Conservation (phyloP, 257 asterid genomes). For the Eucommia ulmoides region DNA sequence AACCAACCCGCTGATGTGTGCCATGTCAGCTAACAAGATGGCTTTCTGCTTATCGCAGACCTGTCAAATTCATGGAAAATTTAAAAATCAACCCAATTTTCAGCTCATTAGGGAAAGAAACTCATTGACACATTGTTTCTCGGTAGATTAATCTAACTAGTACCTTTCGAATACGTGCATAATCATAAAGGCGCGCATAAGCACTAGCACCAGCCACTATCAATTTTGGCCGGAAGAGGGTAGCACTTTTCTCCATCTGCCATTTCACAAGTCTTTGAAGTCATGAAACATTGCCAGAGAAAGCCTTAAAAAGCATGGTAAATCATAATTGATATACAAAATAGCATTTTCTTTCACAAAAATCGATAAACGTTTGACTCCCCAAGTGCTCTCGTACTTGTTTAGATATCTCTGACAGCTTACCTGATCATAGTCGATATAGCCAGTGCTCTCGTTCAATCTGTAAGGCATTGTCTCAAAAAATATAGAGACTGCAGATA, state of each 20-base stretch:
- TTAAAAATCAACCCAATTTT: not conserved
- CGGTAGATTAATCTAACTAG: too few species aligned
- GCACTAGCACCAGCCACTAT: conserved; percentile 3
- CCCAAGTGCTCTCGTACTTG: too few species aligned
- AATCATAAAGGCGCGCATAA: not conserved
- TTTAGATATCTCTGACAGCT: too few species aligned
- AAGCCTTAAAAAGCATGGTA: too few species aligned
- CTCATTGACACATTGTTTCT: not conserved
- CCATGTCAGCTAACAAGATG: conserved; percentile 1
- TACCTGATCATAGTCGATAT: conserved; percentile 3
- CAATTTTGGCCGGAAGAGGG: conserved; percentile 4
- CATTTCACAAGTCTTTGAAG: too few species aligned
- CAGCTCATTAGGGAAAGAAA: not conserved
- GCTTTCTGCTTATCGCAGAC: conserved; percentile 3
- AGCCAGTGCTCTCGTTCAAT: conserved; percentile 3
- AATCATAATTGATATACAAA: too few species aligned
- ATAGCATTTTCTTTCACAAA: too few species aligned
- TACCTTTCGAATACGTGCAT: conserved; percentile 4
- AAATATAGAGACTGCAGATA: conserved; percentile 1
- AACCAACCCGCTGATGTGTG: conserved; percentile 2
- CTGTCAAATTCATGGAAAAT: not conserved
- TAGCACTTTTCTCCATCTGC: conserved; percentile 3
- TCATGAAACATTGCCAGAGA: too few species aligned
- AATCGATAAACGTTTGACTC: too few species aligned
- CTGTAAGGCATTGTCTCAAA: conserved; percentile 1